phyloP scores from a whole-genome alignment of 2,329 filamentous ascomycete species.

The Trichoderma oligosporum region DNA sequence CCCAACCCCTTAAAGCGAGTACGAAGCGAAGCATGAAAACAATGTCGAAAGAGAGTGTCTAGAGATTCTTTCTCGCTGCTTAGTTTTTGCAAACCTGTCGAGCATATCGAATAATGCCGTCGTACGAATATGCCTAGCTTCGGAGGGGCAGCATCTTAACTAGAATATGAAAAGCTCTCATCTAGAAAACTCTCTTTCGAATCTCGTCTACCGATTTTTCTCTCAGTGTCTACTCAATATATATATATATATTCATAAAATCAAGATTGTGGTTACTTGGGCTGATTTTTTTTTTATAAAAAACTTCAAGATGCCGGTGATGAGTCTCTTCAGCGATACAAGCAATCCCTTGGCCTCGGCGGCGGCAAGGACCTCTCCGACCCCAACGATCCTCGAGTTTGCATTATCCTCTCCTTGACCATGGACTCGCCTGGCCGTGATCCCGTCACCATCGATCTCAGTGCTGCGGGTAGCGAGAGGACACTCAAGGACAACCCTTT shows the following conservation, averaged over 20 bases:
- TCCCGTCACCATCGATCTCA: slow-evolving; percentile 87
- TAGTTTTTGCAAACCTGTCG: background rate
- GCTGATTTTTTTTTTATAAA: background rate
- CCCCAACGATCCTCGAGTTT: slow-evolving; percentile 79
- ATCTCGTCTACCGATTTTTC: background rate
- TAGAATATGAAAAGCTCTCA: background rate
- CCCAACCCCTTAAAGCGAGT: background rate
- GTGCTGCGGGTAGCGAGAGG: slow-evolving; percentile 65
- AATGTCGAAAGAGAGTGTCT: background rate
- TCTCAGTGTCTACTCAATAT: background rate
- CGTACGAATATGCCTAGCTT: background rate
- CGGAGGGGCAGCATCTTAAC: too few relatives aligned
- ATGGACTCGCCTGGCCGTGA: slow-evolving; percentile 78
- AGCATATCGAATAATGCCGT: background rate
- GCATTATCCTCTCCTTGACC: slow-evolving; percentile 87
- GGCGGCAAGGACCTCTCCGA: slow-evolving; percentile 69
- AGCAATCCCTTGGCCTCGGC: slow-evolving; percentile 86
- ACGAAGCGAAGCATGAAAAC: background rate
- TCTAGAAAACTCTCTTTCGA: background rate
- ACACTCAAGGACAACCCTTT: slow-evolving; percentile 89
- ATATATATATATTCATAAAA: too few relatives aligned
- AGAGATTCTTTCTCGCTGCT: background rate
- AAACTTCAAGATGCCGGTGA: slow-evolving; percentile 60
- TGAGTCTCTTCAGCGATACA: slow-evolving; percentile 95
- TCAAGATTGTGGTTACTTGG: background rate